phyloP scores from a whole-genome alignment of 2,329 filamentous ascomycete species.

The Dactylellina haptotyla region DNA sequence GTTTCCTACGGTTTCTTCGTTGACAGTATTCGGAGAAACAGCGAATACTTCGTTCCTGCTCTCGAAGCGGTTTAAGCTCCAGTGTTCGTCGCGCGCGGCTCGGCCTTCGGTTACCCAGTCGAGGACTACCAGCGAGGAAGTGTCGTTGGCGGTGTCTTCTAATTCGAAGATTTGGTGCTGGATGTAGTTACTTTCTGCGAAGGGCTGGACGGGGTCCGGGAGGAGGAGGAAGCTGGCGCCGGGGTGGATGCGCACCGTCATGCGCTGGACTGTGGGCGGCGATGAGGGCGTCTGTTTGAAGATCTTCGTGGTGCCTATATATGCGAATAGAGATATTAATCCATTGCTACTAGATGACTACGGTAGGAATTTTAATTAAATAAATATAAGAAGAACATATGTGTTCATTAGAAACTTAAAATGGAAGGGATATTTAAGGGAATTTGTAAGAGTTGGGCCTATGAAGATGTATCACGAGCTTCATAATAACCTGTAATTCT shows the following conservation, averaged over 20 bases:
- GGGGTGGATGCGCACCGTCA: conserved; percentile 66
- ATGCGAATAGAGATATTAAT: too few species aligned
- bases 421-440: too few species aligned
- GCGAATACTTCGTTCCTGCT: conserved; percentile 89
- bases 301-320: conserved; percentile 86
- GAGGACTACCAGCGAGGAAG: conserved; percentile 77
- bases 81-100: conserved; percentile 84
- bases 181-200: conserved; percentile 81
- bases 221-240: conserved; percentile 73
- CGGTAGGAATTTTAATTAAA: too few species aligned
- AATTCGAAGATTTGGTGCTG: conserved; percentile 82
- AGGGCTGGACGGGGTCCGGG: conserved; percentile 93
- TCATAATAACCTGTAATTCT: too few species aligned
- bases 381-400: too few species aligned
- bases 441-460: too few species aligned
- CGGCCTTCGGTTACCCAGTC: conserved; percentile 96
- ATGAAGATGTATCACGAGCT: too few species aligned
- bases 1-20: conserved; percentile 59
- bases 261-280: conserved; percentile 69
- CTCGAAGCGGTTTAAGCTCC: conserved; percentile 81
- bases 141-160: conserved; percentile 61
- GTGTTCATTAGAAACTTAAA: too few species aligned
- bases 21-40: conserved; percentile 59
- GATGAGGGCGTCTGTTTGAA: conserved; percentile 77
- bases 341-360: too few species aligned